Evolutionary conservation across 73 alveolate species (phyloP), one percentile per base, ranked within the genome.

Genomic region (Breviolum minutum): DNA sequence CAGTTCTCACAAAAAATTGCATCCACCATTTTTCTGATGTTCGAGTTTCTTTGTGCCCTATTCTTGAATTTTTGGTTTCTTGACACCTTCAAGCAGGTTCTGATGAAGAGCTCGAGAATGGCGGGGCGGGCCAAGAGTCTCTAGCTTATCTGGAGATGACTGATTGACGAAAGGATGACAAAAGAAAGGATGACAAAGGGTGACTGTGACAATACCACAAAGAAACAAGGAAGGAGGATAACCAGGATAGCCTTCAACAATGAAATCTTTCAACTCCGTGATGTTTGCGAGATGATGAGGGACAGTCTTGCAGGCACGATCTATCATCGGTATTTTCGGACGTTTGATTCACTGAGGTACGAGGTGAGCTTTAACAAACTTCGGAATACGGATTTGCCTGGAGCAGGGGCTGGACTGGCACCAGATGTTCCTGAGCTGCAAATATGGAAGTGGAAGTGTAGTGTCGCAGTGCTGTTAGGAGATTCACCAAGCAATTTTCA

Each of bases 341-440:
- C 54, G 54, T 40, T 40, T 40, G 54, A 40, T 40, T 3, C 54
- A 54, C 83, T 81, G n/a, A 92, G 98, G 98, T 92, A 92, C 73
- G 98, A 92, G 60, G 98, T 92, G 54, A 40, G 90, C 90, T 92
- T 92, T 62, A 92, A 74, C 90, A 92, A 92, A 89, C 98, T 92
- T 10, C 98, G 82, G 85, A 94, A 94, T n/a, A 94, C 99, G 5
- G 99, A 94, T 68, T 94, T 94, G 94, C 99, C 99, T 64, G 99
- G 99, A n/a, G 99, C 99, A 5, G 92, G 94, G 12, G 99, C 99
- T 40, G 99, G 99, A 19, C 83, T 94, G 83, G 99, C 99, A 66
- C 94, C 99, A 79, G 99, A 94, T 86, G 94, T 64, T 22, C 94
- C 99, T 11, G 29, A 66, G 80, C 29, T 69, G 66, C n/a, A 30